Conservation (phyloP, 2,329 filamentous ascomycete species). For the Colletotrichum sidae region DNA sequence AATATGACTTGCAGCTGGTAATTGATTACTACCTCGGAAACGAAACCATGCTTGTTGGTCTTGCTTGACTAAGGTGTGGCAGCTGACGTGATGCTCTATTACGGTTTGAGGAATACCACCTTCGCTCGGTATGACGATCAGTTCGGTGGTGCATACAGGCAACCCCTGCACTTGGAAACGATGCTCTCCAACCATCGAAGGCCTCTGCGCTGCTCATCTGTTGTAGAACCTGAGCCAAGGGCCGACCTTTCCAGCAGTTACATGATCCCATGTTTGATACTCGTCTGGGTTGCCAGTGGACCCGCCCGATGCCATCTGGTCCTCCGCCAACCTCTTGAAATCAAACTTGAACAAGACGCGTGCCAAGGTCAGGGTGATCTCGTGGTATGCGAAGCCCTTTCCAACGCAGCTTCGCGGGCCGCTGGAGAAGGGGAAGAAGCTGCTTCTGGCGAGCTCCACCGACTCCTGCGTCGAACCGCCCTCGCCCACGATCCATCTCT, state of each 20-base stretch:
- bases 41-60: slow-evolving; percentile 1
- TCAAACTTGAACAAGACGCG: slow-evolving; percentile 22
- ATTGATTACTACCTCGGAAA: background rate
- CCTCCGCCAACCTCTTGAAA: slow-evolving; percentile 1
- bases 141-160: background rate
- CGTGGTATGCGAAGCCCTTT: slow-evolving; percentile 20
- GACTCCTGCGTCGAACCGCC: slow-evolving; percentile 62
- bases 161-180: no score
- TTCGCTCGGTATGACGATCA: no score
- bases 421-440: slow-evolving; percentile 24
- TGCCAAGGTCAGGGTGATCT: slow-evolving; percentile 26
- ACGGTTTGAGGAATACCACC: background rate
- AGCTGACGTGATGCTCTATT: slow-evolving; percentile 18
- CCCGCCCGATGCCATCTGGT: slow-evolving; percentile 15
- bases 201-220: background rate
- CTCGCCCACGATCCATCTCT: slow-evolving; percentile 36
- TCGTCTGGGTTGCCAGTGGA: slow-evolving; percentile 27
- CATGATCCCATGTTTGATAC: slow-evolving; percentile 29
- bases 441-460: slow-evolving; percentile 65
- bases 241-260: slow-evolving; percentile 22
- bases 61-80: slow-evolving; percentile 13
- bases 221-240: slow-evolving; percentile 20
- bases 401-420: slow-evolving; percentile 24
- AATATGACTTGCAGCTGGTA: no score
- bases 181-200: no score